Conservation (phyloP, 176 grass and related monocot species). For the Echinochloa phyllopogon region DNA sequence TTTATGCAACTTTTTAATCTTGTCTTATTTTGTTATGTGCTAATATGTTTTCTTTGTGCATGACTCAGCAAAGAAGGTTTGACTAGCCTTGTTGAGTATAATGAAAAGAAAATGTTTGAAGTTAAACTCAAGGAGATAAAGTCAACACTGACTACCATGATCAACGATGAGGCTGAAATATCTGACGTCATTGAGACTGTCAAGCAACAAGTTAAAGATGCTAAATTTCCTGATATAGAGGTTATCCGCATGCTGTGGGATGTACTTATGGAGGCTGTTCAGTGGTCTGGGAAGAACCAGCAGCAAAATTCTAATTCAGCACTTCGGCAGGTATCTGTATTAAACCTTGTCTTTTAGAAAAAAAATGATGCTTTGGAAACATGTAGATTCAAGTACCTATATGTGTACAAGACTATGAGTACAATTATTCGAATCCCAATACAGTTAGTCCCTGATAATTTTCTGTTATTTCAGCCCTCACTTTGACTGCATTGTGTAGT, state of each 20-base stretch:
- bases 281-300: conserved; percentile 99
- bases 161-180: conserved; percentile 81
- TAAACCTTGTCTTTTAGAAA: not conserved
- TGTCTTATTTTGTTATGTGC: not conserved
- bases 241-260: conserved; percentile 96
- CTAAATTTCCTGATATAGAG: conserved; percentile 92
- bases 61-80: conserved; percentile 85
- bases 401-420: not conserved
- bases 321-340: conserved; percentile 73
- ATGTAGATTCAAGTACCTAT: not conserved
- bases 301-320: conserved; percentile 97
- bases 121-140: conserved; percentile 98
- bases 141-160: conserved; percentile 74
- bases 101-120: conserved; percentile 98
- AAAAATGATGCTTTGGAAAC: not conserved
- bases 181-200: conserved; percentile 85
- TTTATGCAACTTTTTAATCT: conserved; percentile 5
- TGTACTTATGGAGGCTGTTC: conserved; percentile 95
- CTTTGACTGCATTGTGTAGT: not conserved
- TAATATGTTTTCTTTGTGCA: conserved; percentile 25
- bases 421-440: not conserved
- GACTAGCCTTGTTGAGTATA: conserved; percentile 82
- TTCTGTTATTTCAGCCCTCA: not conserved
- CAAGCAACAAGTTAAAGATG: conserved; percentile 91
- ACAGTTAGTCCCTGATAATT: not conserved